Conservation (phyloP, 139 green algal species). For the Volvox africanus region DNA sequence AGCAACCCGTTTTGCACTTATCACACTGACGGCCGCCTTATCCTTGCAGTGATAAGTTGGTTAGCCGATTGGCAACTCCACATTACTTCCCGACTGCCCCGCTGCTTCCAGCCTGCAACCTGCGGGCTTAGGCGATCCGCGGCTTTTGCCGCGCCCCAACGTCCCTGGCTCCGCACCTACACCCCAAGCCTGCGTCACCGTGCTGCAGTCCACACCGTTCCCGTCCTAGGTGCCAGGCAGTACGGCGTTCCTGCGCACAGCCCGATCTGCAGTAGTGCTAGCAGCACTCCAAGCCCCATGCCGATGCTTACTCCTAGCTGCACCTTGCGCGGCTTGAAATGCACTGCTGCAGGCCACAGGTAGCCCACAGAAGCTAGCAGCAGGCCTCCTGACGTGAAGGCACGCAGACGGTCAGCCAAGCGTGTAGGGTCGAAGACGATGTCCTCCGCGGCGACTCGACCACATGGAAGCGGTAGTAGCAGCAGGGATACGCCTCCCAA, state of each 20-base stretch:
- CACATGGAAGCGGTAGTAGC: conserved; percentile 23
- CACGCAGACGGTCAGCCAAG: background rate
- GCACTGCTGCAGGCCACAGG: conserved; percentile 36
- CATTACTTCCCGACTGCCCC: no score
- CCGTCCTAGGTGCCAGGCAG: conserved; percentile 38
- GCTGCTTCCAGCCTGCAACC: no score
- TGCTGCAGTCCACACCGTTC: background rate
- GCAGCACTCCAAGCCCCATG: background rate
- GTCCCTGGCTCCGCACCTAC: background rate
- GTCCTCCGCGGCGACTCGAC: conserved; percentile 11
- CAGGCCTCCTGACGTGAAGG: conserved; percentile 37
- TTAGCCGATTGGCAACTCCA: no score
- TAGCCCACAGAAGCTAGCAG: conserved; percentile 45
- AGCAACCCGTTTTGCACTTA: no score
- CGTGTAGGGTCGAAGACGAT: conserved; percentile 41
- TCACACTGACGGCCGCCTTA: no score
- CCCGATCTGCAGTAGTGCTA: conserved; percentile 28
- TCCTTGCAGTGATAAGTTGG: no score
- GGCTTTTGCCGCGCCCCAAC: background rate
- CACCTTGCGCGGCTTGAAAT: conserved; percentile 30
- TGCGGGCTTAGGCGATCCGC: no score
- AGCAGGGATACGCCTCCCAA: background rate
- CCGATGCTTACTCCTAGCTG: conserved; percentile 53
- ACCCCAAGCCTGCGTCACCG: background rate
- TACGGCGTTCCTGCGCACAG: conserved; percentile 61